Base-by-base conservation (phyloP, 768 basidiomycete genomes). In the Favolaschia claudopus region DNA sequence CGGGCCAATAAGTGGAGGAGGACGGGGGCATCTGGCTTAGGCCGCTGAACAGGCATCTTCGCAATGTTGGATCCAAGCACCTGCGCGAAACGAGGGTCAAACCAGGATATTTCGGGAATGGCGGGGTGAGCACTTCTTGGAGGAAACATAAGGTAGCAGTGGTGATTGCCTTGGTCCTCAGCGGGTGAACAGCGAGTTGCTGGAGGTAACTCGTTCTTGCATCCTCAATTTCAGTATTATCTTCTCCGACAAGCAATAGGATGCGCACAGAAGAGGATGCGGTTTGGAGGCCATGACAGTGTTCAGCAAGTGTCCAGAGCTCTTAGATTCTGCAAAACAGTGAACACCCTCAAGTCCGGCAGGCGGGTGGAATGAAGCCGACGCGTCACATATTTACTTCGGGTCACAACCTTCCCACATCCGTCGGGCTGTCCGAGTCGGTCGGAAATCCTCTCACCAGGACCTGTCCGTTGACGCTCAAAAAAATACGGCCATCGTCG, bases 81-180 rank as follows among this genome's bases (percentile, higher is more conserved):
- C 63, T 64, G 31, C 15, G 12, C 8, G 13, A 7, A 38, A 2
- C 14, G 1, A 24, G 39, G 10, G 8, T 40, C 33, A 48, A 29
- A 25, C 25, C 49, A 8, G 20, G 28, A 14, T 10, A 19, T 14
- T 8, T 27, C 12, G 10, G 22, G 9, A n/a, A 29, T 25, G 8
- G 33, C 22, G 14, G 7, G 5, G 20, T 50, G 15, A 29, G 22
- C 17, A 93, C 85, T 74, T 95, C 93, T 73, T 94, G 93, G 47
- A 93, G 72, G 71, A 88, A 88, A 65, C 81, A 88, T 67, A 89
- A 72, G 0, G 80, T 76, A 28, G 90, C 89, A 48, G 89, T 85
- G 0, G 93, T 95, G 63, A 88, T 61, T 8, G 88, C 85, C 77
- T 95, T 95, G 39, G 93, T 95, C 38, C 91, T 82, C 50, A 95